Conservation (phyloP, 139 green algal genomes). For the Yamagishiella unicocca region DNA sequence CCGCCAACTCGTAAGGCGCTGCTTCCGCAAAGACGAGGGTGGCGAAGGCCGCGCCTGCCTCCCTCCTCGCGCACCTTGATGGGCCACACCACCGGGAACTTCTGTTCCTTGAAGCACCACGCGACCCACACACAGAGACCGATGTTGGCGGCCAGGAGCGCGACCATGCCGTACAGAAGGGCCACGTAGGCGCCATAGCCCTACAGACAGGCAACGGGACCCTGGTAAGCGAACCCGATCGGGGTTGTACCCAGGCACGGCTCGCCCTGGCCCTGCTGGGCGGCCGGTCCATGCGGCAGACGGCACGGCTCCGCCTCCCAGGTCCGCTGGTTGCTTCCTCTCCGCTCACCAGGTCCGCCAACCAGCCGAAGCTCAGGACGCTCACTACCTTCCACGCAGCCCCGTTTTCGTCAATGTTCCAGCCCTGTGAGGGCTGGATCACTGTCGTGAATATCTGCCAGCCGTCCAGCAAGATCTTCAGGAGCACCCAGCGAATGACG, state of each 20-base stretch:
- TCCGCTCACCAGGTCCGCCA: background rate
- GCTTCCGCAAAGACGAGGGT: too few species aligned
- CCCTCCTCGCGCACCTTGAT: conserved; percentile 4
- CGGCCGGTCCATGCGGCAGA: too few species aligned
- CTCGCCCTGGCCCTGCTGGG: too few species aligned
- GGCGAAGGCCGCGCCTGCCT: background rate
- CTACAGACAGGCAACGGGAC: too few species aligned
- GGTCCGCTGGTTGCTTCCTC: too few species aligned
- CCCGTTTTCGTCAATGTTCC: conserved; percentile 10
- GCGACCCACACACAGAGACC: conserved; percentile 52
- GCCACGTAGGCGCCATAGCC: conserved; percentile 45
- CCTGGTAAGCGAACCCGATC: too few species aligned
- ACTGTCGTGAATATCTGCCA: conserved; percentile 41
- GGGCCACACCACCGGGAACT: conserved; percentile 47
- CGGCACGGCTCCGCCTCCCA: too few species aligned
- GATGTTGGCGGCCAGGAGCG: conserved; percentile 23
- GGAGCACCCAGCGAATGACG: conserved; percentile 31
- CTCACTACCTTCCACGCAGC: background rate
- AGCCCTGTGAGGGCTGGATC: conserved; percentile 29
- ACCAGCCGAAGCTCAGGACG: background rate
- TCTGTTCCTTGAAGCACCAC: conserved; percentile 46
- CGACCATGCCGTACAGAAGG: conserved; percentile 45
- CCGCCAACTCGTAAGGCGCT: too few species aligned
- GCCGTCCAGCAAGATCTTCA: conserved; percentile 36
- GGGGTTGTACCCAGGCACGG: too few species aligned